These are phyloP conservation scores for Microsporum audouinii DNA, from an alignment of 2,329 filamentous ascomycete species.

Conservation along the genomic window DNA sequence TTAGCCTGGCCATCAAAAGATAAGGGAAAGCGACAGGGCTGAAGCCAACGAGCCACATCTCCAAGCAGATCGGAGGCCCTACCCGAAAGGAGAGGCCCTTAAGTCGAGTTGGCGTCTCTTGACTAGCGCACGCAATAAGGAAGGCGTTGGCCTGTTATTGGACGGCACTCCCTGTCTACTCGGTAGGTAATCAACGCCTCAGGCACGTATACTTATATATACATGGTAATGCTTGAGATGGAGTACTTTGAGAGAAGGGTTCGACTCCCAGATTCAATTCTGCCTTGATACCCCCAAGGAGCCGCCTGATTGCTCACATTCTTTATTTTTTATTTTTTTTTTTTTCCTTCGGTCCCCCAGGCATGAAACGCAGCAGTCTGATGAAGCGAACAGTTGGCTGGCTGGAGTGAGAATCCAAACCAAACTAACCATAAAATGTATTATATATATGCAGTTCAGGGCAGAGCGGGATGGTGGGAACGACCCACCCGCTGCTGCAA, in stretches of 20 bases:
- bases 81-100: neutral
- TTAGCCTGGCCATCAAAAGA: neutral
- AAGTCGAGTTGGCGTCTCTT: neutral
- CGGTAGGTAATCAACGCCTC: neutral
- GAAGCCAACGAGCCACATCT: neutral
- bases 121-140: neutral
- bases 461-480: neutral
- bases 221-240: neutral
- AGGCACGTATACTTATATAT: neutral
- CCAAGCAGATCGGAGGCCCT: neutral
- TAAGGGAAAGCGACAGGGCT: neutral
- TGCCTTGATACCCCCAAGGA: neutral
- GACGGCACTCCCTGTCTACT: neutral
- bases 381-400: neutral
- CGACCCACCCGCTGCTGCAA: neutral
- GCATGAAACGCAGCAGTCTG: neutral
- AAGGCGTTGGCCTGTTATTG: neutral
- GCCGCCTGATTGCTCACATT: slow-evolving; percentile 1
- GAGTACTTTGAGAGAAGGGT: neutral
- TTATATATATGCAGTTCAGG: neutral
- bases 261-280: neutral
- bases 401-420: neutral
- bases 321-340: neutral
- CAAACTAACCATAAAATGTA: neutral
- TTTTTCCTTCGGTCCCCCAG: neutral